Evolutionary conservation across 2,329 filamentous ascomycete species (phyloP).

Genomic region (Didymella sp.): DNA sequence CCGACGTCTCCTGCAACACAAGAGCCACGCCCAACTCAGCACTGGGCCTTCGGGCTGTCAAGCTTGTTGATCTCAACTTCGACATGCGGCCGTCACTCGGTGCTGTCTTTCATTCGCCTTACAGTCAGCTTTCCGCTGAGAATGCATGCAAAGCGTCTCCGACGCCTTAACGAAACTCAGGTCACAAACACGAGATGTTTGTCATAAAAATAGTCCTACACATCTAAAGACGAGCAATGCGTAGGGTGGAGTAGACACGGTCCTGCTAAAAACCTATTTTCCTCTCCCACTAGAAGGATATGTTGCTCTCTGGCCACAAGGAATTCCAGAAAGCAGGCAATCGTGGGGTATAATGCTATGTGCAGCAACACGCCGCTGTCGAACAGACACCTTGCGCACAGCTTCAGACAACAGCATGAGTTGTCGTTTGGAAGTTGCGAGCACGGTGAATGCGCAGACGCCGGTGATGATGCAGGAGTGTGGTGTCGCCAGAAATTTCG

Average conservation of each 20-base stretch:
- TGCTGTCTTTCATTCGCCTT: neutral
- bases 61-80: neutral
- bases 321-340: slow-evolving; percentile 59
- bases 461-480: neutral
- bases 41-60: neutral
- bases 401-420: slow-evolving; percentile 3
- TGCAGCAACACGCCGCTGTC: slow-evolving; percentile 7
- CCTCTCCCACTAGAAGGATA: slow-evolving; percentile 59
- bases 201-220: slow-evolving; percentile 58
- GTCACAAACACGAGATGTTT: slow-evolving; percentile 48
- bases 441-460: neutral
- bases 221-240: slow-evolving; percentile 49
- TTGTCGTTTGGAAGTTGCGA: neutral
- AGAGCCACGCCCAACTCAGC: neutral
- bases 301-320: slow-evolving; percentile 58
- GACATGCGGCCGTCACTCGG: neutral
- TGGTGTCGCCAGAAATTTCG: neutral
- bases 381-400: slow-evolving; percentile 4
- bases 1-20: no score
- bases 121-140: no score
- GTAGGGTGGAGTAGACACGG: slow-evolving; percentile 62
- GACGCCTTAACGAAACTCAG: neutral
- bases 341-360: slow-evolving; percentile 57
- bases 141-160: neutral
- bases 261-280: slow-evolving; percentile 60